Base-by-base conservation (phyloP, 768 basidiomycete species). In the Lactarius sp. region DNA sequence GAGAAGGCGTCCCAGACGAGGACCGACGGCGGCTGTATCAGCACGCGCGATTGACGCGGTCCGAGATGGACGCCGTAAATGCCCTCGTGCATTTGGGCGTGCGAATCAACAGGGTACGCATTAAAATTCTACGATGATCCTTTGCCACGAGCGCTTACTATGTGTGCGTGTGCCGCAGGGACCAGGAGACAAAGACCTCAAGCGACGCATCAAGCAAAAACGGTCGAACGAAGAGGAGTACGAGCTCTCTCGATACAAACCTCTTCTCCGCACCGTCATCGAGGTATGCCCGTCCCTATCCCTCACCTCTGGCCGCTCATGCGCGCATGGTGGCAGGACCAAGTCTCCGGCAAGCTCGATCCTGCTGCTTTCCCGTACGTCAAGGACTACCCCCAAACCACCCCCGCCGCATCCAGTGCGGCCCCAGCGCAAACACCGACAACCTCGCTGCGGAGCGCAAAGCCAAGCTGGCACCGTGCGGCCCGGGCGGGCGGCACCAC, bases 1-100 rank as follows among this genome's bases (percentile, higher is more conserved):
- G 95, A 34, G 97, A 98, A 70, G 97, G 97, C 44, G 96, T 98
- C 20, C 94, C 97, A n/a, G 95, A 98, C 57, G 97, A 98, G 72
- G 97, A 99, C 75, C 86, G 92, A 60, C 85, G 95, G 64, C 81
- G 97, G 61, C 75, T 99, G 61, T 98, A 94, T 73, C 94, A 98
- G 71, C 97, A 99, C 73, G 97, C 96, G 20, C 81, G 92, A 50
- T 77, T 99, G 47, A 84, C 85, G 5, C 75, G 95, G 60, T 80
- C 91, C 4, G 96, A 99, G 70, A 93, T 96, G 75, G 97, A 98
- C 71, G 92, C 93, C 33, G 81, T 98, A 49, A 96, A 97, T 73
- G 88, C 93, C 8, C 79, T 99, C 60, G 78, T 84, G 9, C 82
- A 87, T 69, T 76, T 99, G 36, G 97, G 97, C 14, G 82, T 86